Percentiles rank a stretch among this genome's conserved stretches.
These are phyloP conservation scores for Exserohilum rostratum DNA, from an alignment of 2,329 filamentous ascomycete genomes.

Conservation along the genomic window DNA sequence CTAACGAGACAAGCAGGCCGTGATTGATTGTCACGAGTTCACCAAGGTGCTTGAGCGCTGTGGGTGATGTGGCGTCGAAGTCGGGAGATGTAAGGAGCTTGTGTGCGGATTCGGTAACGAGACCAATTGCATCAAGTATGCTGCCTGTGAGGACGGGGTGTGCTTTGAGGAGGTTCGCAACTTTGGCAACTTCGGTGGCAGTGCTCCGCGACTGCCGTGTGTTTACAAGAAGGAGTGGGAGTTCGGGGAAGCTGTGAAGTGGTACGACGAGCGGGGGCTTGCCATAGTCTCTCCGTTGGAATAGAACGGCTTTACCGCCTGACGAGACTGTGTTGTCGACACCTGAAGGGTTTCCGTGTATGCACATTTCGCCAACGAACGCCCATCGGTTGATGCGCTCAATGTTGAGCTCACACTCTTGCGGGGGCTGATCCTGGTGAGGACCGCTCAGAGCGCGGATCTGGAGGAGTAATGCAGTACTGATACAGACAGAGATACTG, in stretches of 20 bases:
- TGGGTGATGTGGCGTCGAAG: constrained; percentile 69
- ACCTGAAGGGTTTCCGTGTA: constrained; percentile 94
- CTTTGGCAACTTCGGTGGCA: constrained; percentile 83
- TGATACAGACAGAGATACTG: constrained; percentile 89
- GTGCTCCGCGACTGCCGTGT: constrained; percentile 89
- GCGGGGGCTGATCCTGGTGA: constrained; percentile 85
- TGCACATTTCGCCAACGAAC: constrained; percentile 95
- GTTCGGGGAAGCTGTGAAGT: constrained; percentile 86
- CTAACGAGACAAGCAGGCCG: constrained; percentile 85
- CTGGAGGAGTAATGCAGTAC: constrained; percentile 83
- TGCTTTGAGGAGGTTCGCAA: constrained; percentile 70
- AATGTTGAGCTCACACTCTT: constrained; percentile 87
- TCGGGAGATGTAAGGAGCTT: constrained; percentile 62
- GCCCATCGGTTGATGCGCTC: constrained; percentile 98
- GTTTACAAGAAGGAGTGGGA: constrained; percentile 88
- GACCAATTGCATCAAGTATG: constrained; percentile 86
- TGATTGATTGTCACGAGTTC: constrained; percentile 94
- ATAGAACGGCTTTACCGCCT: constrained; percentile 92
- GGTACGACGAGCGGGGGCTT: constrained; percentile 78
- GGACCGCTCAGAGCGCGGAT: constrained; percentile 87
- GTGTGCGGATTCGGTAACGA: constrained; percentile 66
- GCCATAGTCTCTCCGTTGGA: constrained; percentile 77
- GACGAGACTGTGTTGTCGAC: constrained; percentile 96
- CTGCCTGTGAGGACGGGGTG: constrained; percentile 79
- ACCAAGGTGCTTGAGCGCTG: constrained; percentile 74